Evolutionary conservation across 495 filamentous ascomycete genomes (phyloP).

Genomic region (Aspergillus diversus): DNA sequence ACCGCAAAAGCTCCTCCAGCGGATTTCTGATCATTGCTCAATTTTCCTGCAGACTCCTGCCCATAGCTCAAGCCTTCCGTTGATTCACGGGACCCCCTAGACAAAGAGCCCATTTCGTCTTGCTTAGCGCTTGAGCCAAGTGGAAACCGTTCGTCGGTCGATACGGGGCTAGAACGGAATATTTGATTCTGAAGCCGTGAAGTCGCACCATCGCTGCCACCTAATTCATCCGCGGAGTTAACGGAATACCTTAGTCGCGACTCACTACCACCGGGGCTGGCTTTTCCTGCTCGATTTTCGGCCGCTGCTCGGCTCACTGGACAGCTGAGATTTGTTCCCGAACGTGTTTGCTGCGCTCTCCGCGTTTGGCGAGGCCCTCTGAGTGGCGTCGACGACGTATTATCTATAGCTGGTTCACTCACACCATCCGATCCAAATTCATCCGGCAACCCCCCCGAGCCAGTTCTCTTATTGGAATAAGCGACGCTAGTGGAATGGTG

Average conservation of each 20-base stretch:
- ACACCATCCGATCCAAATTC: slow-evolving; percentile 29
- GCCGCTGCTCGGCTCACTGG: slow-evolving; percentile 17
- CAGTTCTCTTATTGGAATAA: slow-evolving; percentile 25
- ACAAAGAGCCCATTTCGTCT: slow-evolving; percentile 12
- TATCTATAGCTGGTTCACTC: slow-evolving; percentile 26
- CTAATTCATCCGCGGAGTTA: slow-evolving; percentile 14
- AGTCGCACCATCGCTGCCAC: slow-evolving; percentile 3
- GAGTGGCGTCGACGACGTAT: slow-evolving; percentile 18
- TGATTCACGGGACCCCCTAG: slow-evolving; percentile 15
- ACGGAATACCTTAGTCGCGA: slow-evolving; percentile 18
- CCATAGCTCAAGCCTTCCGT: slow-evolving; percentile 24
- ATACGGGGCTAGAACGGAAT: slow-evolving; percentile 18
- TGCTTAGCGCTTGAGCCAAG: slow-evolving; percentile 13
- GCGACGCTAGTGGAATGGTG: slow-evolving; percentile 30
- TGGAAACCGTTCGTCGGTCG: slow-evolving; percentile 16
- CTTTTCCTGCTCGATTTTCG: slow-evolving; percentile 20
- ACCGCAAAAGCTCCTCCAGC: slow-evolving; percentile 15
- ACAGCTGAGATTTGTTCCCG: slow-evolving; percentile 15
- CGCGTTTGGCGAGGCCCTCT: slow-evolving; percentile 22
- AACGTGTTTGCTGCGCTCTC: slow-evolving; percentile 18
- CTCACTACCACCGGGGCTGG: slow-evolving; percentile 17
- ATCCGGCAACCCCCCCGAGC: slow-evolving; percentile 27
- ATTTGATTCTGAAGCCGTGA: slow-evolving; percentile 13
- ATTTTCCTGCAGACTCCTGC: slow-evolving; percentile 20
- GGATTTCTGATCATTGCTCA: slow-evolving; percentile 25